These are phyloP conservation scores for Aspergillus heteromorphus DNA, from an alignment of 495 filamentous ascomycete genomes.

Conservation along the genomic window DNA sequence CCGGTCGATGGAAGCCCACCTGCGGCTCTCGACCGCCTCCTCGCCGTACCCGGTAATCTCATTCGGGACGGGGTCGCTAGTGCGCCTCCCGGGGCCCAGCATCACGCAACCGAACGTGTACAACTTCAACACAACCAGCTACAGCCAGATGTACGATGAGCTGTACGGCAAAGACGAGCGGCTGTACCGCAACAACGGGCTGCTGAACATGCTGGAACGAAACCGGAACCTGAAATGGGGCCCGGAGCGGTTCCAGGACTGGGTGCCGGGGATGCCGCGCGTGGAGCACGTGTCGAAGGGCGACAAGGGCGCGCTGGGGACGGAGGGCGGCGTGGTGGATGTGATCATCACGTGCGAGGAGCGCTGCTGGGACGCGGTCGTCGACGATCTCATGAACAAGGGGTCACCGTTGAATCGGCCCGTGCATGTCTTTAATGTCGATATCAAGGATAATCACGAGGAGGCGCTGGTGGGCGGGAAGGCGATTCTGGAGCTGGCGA, in stretches of 20 bases:
- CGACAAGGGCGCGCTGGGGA: slow-evolving; percentile 70
- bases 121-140: slow-evolving; percentile 91
- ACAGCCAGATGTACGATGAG: slow-evolving; percentile 84
- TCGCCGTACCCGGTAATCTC: slow-evolving; percentile 87
- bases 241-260: slow-evolving; percentile 98
- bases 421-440: slow-evolving; percentile 95
- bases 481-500: slow-evolving; percentile 88
- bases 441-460: slow-evolving; percentile 98
- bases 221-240: slow-evolving; percentile 90
- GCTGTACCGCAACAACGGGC: slow-evolving; percentile 85
- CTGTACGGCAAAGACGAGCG: slow-evolving; percentile 77
- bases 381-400: slow-evolving; percentile 85
- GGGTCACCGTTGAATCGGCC: slow-evolving; percentile 80
- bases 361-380: slow-evolving; percentile 95
- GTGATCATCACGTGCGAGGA: slow-evolving; percentile 98
- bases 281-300: slow-evolving; percentile 50
- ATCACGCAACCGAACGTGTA: slow-evolving; percentile 96
- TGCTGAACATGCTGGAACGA: slow-evolving; percentile 91
- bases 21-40: slow-evolving; percentile 69
- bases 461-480: slow-evolving; percentile 87
- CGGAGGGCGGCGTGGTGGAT: slow-evolving; percentile 87
- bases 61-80: slow-evolving; percentile 93
- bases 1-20: slow-evolving; percentile 97
- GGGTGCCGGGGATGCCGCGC: slow-evolving; percentile 81
- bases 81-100: slow-evolving; percentile 87